Evolutionary conservation across 2,329 filamentous ascomycete species (phyloP), one percentile per base, ranked within the genome.

Genomic region (Phyllosticta capitalensis): DNA sequence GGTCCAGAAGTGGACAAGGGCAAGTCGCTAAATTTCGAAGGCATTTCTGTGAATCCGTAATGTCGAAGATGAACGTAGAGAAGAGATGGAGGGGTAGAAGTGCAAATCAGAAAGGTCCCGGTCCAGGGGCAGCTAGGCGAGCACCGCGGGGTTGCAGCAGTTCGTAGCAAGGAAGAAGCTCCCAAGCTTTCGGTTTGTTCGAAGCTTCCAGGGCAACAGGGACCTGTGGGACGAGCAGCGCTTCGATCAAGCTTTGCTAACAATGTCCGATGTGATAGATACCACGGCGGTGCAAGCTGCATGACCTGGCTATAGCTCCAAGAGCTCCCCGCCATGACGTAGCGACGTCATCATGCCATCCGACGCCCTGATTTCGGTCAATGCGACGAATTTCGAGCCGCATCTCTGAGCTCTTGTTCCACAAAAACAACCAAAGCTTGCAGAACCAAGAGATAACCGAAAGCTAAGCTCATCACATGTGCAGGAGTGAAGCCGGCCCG

Each of bases 1-100:
- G 74, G 71, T 0, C 74, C 74, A 5, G 74, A 76, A 1, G 74
- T 76, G 2, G 74, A 74, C 1, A 76, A 64, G 4, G 73, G 72
- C 9, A 76, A 63, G 62, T 75, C 68, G 0, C 69, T 70, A 49
- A 74, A 75, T 57, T 67, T 73, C 17, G 58, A 59, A 30, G 52
- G 9, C 58, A 59, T 59, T 9, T 10, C 45, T 9, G 51, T n/a
- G 38, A 45, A 45, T 19, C n/a, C 9, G 38, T 50, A n/a, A 24
- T 19, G 52, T 59, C 28, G 22, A 59, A 33, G 56, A 38, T 22
- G 50, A 50, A 24, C 12, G 33, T 24, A 5, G 28, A 52, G 20
- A 12, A 9, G 10, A n/a, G 7, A 20, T 5, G 50, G 12, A 52
- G 51, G 17, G 3, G 21, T 24, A 45, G 38, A 45, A n/a, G n/a